Conservation (phyloP, 140 eudicot species). For the Bidens hawaiensis region DNA sequence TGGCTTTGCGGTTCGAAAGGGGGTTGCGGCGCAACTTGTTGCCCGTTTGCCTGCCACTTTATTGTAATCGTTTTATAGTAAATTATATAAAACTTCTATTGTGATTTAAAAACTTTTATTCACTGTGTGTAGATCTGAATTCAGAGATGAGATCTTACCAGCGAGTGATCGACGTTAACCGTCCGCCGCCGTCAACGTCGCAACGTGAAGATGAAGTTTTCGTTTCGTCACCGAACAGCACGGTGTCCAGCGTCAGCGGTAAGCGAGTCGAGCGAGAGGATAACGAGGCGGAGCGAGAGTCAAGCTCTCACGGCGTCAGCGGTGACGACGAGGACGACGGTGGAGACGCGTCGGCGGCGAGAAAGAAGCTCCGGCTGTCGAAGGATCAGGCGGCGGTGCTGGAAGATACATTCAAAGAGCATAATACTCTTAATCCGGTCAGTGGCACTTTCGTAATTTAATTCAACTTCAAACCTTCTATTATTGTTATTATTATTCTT, state of each 20-base stretch:
- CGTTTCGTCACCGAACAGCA: constrained; percentile 81
- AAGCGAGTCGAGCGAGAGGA: constrained; percentile 64
- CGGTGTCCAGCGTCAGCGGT: constrained; percentile 75
- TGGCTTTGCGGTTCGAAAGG: too few species aligned
- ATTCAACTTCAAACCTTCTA: background rate
- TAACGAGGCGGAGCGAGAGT: constrained; percentile 47
- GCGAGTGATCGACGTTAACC: constrained; percentile 53
- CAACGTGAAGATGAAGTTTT: constrained; percentile 59
- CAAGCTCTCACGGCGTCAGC: constrained; percentile 44
- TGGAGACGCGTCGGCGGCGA: constrained; percentile 57
- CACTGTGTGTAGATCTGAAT: too few species aligned
- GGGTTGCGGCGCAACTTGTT: too few species aligned
- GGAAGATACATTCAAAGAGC: constrained; percentile 79
- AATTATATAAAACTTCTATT: too few species aligned
- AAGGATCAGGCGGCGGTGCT: constrained; percentile 87
- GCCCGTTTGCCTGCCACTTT: too few species aligned
- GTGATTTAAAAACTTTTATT: too few species aligned
- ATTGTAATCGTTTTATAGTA: too few species aligned
- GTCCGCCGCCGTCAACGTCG: constrained; percentile 29
- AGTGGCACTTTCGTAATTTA: constrained; percentile 37
- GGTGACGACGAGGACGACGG: constrained; percentile 54
- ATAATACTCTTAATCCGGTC: constrained; percentile 78
- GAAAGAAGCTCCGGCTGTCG: constrained; percentile 71
- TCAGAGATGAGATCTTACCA: constrained; percentile 39
- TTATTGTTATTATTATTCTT: background rate